Conservation (phyloP, 208 protist genomes). For the Wallacemonas sp. region DNA sequence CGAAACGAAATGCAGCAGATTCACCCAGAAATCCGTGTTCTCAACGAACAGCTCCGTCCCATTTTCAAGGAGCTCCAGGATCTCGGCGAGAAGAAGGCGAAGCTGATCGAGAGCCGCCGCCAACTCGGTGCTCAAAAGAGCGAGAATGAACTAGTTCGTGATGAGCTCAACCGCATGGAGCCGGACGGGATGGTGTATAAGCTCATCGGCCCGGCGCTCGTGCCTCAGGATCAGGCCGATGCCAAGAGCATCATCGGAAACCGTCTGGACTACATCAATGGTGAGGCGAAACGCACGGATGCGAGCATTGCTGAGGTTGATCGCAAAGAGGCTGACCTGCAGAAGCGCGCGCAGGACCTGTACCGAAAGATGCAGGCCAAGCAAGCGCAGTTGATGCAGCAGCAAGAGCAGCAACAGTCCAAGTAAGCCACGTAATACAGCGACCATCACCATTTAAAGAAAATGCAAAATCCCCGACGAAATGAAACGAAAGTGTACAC, state of each 20-base stretch:
- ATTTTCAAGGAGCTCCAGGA: slow-evolving; percentile 85
- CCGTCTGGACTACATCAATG: slow-evolving; percentile 93
- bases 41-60: slow-evolving; percentile 76
- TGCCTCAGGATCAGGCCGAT: slow-evolving; percentile 92
- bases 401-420: slow-evolving; percentile 50
- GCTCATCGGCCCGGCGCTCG: slow-evolving; percentile 93
- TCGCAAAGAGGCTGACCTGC: slow-evolving; percentile 72
- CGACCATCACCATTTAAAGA: slow-evolving; percentile 1
- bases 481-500: neutral
- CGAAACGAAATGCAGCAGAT: slow-evolving; percentile 61
- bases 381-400: slow-evolving; percentile 62
- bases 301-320: slow-evolving; percentile 76
- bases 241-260: slow-evolving; percentile 90
- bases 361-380: slow-evolving; percentile 88
- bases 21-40: slow-evolving; percentile 77
- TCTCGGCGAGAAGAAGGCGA: slow-evolving; percentile 83
- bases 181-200: slow-evolving; percentile 93
- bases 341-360: slow-evolving; percentile 76
- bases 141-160: slow-evolving; percentile 94
- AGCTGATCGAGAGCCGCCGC: slow-evolving; percentile 80
- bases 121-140: slow-evolving; percentile 93
- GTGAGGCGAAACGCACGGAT: slow-evolving; percentile 86
- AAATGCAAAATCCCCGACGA: neutral
- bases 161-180: slow-evolving; percentile 93
- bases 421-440: slow-evolving; percentile 14